Evolutionary conservation across 768 basidiomycete genomes (phyloP).

Genomic region (Boletus rex-veris): DNA sequence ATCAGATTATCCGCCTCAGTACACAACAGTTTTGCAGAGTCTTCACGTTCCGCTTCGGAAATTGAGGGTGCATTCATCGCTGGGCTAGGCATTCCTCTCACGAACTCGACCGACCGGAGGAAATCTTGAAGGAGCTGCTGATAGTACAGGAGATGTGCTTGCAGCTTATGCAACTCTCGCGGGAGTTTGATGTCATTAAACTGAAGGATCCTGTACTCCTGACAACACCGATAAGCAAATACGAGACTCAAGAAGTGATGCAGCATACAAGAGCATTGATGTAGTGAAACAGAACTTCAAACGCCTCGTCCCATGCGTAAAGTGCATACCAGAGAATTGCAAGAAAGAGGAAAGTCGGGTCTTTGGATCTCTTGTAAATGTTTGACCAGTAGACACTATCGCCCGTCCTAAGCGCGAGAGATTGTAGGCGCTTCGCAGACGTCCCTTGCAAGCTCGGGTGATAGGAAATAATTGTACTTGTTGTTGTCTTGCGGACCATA

Average conservation of each 20-base stretch:
- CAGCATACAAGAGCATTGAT: slow-evolving; percentile 44
- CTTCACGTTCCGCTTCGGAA: slow-evolving; percentile 18
- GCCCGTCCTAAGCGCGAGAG: slow-evolving; percentile 24
- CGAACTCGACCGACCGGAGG: slow-evolving; percentile 46
- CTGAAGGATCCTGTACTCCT: slow-evolving; percentile 46
- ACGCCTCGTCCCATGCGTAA: slow-evolving; percentile 60
- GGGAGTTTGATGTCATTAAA: slow-evolving; percentile 44
- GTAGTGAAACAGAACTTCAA: slow-evolving; percentile 49
- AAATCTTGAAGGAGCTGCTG: slow-evolving; percentile 53
- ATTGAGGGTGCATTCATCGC: slow-evolving; percentile 33
- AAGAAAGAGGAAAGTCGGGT: slow-evolving; percentile 33
- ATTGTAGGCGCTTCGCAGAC: slow-evolving; percentile 25
- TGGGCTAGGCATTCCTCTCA: slow-evolving; percentile 49
- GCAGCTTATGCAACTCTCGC: slow-evolving; percentile 52
- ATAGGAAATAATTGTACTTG: slow-evolving; percentile 36
- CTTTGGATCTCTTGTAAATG: slow-evolving; percentile 26
- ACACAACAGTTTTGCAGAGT: slow-evolving; percentile 25
- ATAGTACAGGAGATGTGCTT: slow-evolving; percentile 54
- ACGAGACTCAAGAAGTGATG: neutral
- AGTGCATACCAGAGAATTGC: slow-evolving; percentile 56
- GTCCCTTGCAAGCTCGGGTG: slow-evolving; percentile 25
- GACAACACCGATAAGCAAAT: neutral
- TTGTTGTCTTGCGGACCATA: slow-evolving; percentile 33
- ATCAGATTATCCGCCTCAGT: slow-evolving; percentile 47
- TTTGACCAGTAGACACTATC: slow-evolving; percentile 37